Percentiles rank a stretch among this genome's conserved stretches.
Conservation (phyloP, 1,284 basidiomycete species). For the Ceraceosorus bombacis region DNA sequence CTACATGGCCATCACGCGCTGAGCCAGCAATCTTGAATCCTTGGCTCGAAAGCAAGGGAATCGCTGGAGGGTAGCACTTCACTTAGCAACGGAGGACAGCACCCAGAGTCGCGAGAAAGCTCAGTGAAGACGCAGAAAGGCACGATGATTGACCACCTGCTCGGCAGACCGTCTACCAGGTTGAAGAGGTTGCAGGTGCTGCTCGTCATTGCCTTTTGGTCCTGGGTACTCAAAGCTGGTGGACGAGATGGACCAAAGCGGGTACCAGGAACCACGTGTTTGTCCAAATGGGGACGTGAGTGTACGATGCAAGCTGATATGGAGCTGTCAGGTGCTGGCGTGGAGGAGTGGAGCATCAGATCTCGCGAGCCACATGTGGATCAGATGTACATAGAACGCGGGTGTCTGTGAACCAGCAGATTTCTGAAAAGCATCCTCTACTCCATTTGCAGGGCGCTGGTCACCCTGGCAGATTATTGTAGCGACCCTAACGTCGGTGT, state of each 20-base stretch:
- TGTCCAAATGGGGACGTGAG: constrained; percentile 18
- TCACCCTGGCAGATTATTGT: constrained; percentile 91
- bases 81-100: no score
- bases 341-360: no score
- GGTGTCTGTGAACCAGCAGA: no score
- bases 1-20: no score
- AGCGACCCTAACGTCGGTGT: constrained; percentile 73
- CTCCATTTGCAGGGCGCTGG: constrained; percentile 60
- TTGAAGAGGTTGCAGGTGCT: constrained; percentile 37
- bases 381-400: no score
- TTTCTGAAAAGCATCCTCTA: neutral
- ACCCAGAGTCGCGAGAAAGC: neutral
- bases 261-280: constrained; percentile 3
- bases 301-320: neutral
- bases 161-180: constrained; percentile 38
- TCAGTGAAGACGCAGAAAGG: neutral
- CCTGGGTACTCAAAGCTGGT: constrained; percentile 22
- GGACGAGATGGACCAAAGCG: constrained; percentile 25
- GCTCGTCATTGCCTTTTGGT: constrained; percentile 34
- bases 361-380: no score
- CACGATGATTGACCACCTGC: constrained; percentile 41
- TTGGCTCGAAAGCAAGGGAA: no score
- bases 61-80: no score
- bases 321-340: no score
- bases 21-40: no score